These are phyloP conservation scores for Scheffersomyces quercinus DNA, from an alignment of 1,139 yeast genomes.

Conservation along the genomic window DNA sequence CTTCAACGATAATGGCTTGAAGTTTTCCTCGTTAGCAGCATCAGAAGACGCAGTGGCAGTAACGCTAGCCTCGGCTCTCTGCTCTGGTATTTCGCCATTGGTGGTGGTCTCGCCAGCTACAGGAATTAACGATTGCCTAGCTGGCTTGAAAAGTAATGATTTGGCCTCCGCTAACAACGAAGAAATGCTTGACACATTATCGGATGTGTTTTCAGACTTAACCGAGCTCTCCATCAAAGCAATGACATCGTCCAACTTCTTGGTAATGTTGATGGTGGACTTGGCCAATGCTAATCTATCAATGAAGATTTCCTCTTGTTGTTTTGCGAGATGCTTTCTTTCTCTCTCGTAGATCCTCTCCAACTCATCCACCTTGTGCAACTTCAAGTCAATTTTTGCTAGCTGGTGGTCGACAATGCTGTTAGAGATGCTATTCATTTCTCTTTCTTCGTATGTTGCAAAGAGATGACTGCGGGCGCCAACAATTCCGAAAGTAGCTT, in stretches of 20 bases:
- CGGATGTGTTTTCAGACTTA: conserved; percentile 1
- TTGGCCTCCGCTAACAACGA: conserved; percentile 47
- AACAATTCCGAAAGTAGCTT: conserved; percentile 60
- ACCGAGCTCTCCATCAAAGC: conserved; percentile 28
- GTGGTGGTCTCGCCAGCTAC: conserved; percentile 13
- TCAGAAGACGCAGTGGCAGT: conserved; percentile 6
- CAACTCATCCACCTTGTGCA: conserved; percentile 65
- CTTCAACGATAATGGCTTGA: conserved; percentile 76
- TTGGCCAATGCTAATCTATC: conserved; percentile 75
- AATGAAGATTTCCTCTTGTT: conserved; percentile 78
- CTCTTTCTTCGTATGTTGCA: conserved; percentile 80
- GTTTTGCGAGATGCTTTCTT: conserved; percentile 68
- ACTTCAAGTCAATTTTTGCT: conserved; percentile 74
- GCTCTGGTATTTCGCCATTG: conserved; percentile 12
- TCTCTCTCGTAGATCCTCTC: conserved; percentile 82
- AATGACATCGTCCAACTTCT: conserved; percentile 48
- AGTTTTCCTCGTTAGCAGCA: conserved; percentile 22
- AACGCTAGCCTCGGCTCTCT: conserved; percentile 11
- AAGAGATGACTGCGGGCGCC: conserved; percentile 85
- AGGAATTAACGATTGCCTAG: conserved; percentile 30
- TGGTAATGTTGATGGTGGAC: conserved; percentile 54
- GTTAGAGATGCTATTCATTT: conserved; percentile 60
- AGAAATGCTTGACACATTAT: conserved; percentile 17
- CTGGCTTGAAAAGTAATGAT: conserved; percentile 53
- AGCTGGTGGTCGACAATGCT: conserved; percentile 70